Base-by-base conservation (phyloP, 306 rosid species). In the Prunus mira region DNA sequence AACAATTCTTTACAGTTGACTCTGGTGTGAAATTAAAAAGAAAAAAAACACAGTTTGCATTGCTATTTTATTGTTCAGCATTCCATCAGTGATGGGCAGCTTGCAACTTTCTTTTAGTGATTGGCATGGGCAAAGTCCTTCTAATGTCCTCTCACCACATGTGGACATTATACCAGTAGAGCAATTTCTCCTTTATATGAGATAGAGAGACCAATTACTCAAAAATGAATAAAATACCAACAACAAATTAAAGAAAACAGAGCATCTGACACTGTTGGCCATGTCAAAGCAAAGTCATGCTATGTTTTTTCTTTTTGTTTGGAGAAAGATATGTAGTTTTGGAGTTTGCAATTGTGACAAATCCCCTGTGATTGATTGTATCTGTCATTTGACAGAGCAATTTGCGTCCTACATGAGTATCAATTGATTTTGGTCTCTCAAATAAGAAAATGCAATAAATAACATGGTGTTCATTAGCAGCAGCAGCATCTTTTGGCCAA, bases 301-400 rank as follows among this genome's bases (percentile, higher is more conserved):
- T 57, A 2, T 72, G 76, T 56, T 56, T 38, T 4, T 34, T 72
- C 17, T 38, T 20, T 56, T 20, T n/a, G 46, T 32, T 47, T 13
- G 13, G 12, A 20, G 24, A 34, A 3, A 22, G 6, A 56, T 34
- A 6, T 34, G 15, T 13, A 50, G 28, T 63, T 78, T 78, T 74
- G 82, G 80, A 78, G 13, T 66, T 45, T 55, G 55, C 60, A 57
- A 46, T 68, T 15, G 65, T 34, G 76, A 78, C 80, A 73, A 69
- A 34, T 27, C 34, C 69, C 65, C 73, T 22, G 27, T 25, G 27
- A 25, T 25, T 25, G 27, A 25, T 25, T 25, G 27, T 25, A 22
- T 22, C 22, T 22, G 22, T 22, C 22, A 22, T 22, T 22, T 22
- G 22, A 22, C 22, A 22, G 22, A 22, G 22, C 22, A 22, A 22